Evolutionary conservation across 2,329 filamentous ascomycete species (phyloP), one percentile per base, ranked within the genome.

Genomic region (Fusarium chuoi): DNA sequence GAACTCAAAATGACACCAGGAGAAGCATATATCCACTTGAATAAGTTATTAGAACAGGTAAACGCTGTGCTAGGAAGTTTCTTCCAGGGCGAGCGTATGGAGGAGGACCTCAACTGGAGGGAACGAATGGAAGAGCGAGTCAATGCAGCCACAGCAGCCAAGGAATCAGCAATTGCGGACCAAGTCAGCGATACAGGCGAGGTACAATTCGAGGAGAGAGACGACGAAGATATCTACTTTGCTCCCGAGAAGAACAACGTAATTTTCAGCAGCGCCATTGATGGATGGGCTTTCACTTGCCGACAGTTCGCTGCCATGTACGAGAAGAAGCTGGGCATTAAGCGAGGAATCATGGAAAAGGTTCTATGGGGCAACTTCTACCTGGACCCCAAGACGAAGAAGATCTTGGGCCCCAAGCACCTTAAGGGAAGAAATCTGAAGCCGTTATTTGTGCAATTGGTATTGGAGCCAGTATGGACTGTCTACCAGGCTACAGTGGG

Each of bases 221-320:
- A 98, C 78, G 96, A 99, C 79, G 95, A 98, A 81, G 95, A 98
- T 81, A 91, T 99, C 33, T 99, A 99, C 82, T 99, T 99, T 83
- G 94, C 96, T 2, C 96, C 96, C 0, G 96, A 99, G 80, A 97
- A 96, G 83, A 98, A 98, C 82, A 99, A 99, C 79, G 96, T 99
- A 82, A 98, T 99, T 73, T 99, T 99, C 82, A 95, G 94, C 85
- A 98, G 96, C 81, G 96, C 96, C 68, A 93, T 98, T 64, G 96
- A 99, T 80, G 96, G 96, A n/a, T 99, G 96, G 96, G 96, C 96
- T 6, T 99, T 99, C 79, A 99, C 96, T 0, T 92, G 98, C 56
- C 90, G 95, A 57, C 96, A 99, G 78, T 99, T 99, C 81, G 95
- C 96, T 24, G 90, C 90, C 42, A 85, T 98, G 35, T 99, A 98